These are phyloP conservation scores for Russula virescens DNA, from an alignment of 768 basidiomycete genomes.

Conservation along the genomic window DNA sequence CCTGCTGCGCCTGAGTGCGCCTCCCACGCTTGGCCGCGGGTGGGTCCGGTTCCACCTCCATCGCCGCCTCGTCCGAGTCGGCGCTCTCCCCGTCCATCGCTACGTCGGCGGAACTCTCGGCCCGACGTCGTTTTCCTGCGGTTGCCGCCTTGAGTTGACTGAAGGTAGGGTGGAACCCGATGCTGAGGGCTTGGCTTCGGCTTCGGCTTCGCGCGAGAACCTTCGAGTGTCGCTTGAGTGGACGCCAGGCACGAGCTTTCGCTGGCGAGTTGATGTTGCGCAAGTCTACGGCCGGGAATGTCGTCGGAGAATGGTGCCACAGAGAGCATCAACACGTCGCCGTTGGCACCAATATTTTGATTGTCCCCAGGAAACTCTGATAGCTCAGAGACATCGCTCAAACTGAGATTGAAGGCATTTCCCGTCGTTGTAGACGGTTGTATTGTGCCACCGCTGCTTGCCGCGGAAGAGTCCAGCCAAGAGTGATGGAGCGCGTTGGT, in stretches of 20 bases:
- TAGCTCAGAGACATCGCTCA: conserved; percentile 15
- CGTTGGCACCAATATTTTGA: not conserved
- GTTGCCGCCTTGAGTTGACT: not conserved
- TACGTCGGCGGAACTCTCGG: too few species aligned
- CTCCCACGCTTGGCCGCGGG: not conserved
- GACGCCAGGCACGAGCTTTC: not conserved
- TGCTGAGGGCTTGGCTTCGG: not conserved
- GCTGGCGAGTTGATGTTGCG: conserved; percentile 6
- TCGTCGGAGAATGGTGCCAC: conserved; percentile 7
- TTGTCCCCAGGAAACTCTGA: conserved; percentile 2
- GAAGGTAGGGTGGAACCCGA: not conserved
- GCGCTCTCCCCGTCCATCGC: too few species aligned
- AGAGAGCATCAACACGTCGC: conserved; percentile 21
- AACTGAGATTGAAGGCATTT: not conserved
- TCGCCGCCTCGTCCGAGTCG: too few species aligned
- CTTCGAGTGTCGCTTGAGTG: conserved; percentile 21
- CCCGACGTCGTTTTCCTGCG: not conserved
- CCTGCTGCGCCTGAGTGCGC: too few species aligned
- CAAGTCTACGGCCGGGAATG: conserved; percentile 13
- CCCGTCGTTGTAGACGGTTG: not conserved
- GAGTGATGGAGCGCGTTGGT: too few species aligned
- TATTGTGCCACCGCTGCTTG: not conserved
- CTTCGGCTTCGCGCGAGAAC: conserved; percentile 22
- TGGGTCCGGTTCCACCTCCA: not conserved
- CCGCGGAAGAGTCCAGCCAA: conserved; percentile 50